Conservation (phyloP, 2,329 filamentous ascomycete genomes). For the Phoma sp. region DNA sequence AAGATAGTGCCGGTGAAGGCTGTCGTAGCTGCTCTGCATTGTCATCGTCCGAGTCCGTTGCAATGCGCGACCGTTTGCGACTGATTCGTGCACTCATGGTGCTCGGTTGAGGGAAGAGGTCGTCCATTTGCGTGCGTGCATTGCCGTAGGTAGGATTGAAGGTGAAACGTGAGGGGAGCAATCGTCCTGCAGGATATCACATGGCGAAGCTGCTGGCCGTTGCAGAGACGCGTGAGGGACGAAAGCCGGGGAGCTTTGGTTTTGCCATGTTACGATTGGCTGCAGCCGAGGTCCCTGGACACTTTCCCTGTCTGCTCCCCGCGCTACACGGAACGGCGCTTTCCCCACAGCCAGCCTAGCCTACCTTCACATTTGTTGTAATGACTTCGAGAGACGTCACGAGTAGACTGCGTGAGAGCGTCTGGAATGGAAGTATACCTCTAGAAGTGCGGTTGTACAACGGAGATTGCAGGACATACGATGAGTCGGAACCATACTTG, state of each 20-base stretch:
- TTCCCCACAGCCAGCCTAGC: conserved; percentile 25
- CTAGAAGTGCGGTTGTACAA: conserved; percentile 66
- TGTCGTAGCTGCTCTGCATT: conserved; percentile 25
- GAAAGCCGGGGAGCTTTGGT: conserved; percentile 9
- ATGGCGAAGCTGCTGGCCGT: conserved; percentile 26
- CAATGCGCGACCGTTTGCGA: conserved; percentile 46
- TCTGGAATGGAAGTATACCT: conserved; percentile 68
- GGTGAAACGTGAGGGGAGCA: conserved; percentile 7
- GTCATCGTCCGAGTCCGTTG: conserved; percentile 36
- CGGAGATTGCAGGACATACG: conserved; percentile 66
- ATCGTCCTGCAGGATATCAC: conserved; percentile 3
- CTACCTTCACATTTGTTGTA: conserved; percentile 8
- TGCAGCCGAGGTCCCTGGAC: conserved; percentile 4
- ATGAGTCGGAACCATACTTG: conserved; percentile 67
- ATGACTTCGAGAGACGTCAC: conserved; percentile 45
- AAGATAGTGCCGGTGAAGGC: conserved; percentile 29
- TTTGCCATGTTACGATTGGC: conserved; percentile 13
- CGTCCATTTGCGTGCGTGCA: conserved; percentile 25
- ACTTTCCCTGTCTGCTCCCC: conserved; percentile 10
- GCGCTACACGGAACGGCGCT: conserved; percentile 21
- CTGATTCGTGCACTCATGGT: conserved; percentile 38
- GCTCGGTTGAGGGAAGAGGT: conserved; percentile 25
- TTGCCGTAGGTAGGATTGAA: conserved; percentile 7
- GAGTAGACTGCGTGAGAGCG: conserved; percentile 54
- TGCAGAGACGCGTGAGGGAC: conserved; percentile 28